phyloP scores from a whole-genome alignment of 1,284 basidiomycete species.

The Trichosporon inkin region DNA sequence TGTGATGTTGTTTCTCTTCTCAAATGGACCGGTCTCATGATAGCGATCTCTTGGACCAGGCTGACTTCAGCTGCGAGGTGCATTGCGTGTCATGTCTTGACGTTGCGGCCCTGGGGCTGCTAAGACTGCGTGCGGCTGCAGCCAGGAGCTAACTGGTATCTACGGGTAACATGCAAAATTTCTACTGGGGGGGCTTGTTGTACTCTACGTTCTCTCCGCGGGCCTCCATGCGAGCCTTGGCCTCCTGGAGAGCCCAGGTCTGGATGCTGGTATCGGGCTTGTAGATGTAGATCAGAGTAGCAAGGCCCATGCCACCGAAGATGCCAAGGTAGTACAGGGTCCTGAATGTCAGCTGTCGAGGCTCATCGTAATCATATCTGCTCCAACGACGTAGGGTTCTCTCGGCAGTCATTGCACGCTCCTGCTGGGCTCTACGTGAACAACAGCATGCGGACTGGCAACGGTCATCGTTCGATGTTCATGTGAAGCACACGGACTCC shows the following conservation, averaged over 20 bases:
- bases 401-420: too few relatives aligned
- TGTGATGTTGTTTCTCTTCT: not conserved
- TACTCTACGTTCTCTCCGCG: slow-evolving; percentile 80
- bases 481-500: too few relatives aligned
- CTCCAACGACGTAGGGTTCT: too few relatives aligned
- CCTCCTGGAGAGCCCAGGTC: slow-evolving; percentile 83
- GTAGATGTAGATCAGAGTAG: slow-evolving; percentile 75
- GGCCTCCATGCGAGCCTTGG: slow-evolving; percentile 80
- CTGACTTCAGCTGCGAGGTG: not conserved
- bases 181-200: slow-evolving; percentile 51
- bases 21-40: not conserved
- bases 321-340: slow-evolving; percentile 80
- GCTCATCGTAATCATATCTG: too few relatives aligned
- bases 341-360: slow-evolving; percentile 62
- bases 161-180: slow-evolving; percentile 7
- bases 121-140: too few relatives aligned
- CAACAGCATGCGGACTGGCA: too few relatives aligned
- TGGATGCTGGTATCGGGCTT: slow-evolving; percentile 94
- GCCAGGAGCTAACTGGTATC: not conserved
- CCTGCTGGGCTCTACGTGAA: too few relatives aligned
- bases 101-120: not conserved
- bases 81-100: not conserved
- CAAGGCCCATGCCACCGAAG: slow-evolving; percentile 80
- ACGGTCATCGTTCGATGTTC: too few relatives aligned
- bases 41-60: too few relatives aligned